A percentile compares a stretch with the other conserved stretches of the same genome.
phyloP scores from a whole-genome alignment of 2,329 filamentous ascomycete genomes.

The Coniella lustricola region DNA sequence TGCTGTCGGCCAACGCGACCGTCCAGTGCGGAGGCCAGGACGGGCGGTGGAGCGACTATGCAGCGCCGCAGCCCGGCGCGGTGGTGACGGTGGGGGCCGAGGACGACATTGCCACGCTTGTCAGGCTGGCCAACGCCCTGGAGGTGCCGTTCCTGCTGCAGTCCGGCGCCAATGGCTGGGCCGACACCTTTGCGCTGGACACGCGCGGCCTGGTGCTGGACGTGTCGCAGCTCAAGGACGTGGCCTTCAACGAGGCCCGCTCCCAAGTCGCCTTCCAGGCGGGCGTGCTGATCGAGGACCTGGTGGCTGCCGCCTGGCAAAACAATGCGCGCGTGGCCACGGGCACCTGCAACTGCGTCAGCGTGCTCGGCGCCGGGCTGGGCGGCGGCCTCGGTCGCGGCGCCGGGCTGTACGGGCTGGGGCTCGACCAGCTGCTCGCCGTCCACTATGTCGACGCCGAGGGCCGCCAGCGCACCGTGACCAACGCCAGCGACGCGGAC shows the following conservation, averaged over 20 bases:
- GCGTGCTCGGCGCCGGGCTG: constrained; percentile 18
- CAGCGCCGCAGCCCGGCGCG: constrained; percentile 11
- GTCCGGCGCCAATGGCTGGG: constrained; percentile 21
- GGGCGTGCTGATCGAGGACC: constrained; percentile 19
- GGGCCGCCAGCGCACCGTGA: constrained; percentile 20
- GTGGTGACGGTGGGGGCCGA: constrained; percentile 16
- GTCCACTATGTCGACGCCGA: constrained; percentile 1
- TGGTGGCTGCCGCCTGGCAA: constrained; percentile 19
- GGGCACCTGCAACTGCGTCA: constrained; percentile 12
- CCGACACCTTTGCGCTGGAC: constrained; percentile 17
- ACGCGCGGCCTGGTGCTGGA: constrained; percentile 20
- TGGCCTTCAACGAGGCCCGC: constrained; percentile 19
- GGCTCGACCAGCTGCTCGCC: constrained; percentile 4
- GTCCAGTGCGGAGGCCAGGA: constrained; percentile 12
- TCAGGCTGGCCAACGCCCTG: constrained; percentile 13
- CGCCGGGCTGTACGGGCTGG: constrained; percentile 1
- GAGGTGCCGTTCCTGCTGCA: constrained; percentile 20
- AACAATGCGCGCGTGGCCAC: constrained; percentile 18
- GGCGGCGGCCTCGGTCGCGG: constrained; percentile 17
- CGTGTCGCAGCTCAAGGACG: constrained; percentile 18
- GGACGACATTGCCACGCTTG: constrained; percentile 15
- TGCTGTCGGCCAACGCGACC: constrained; percentile 13
- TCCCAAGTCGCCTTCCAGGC: constrained; percentile 20
- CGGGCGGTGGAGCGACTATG: constrained; percentile 18
- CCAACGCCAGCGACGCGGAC: constrained; percentile 28